Evolutionary conservation across 1,284 basidiomycete genomes (phyloP).

Genomic region (Tilletia indica): DNA sequence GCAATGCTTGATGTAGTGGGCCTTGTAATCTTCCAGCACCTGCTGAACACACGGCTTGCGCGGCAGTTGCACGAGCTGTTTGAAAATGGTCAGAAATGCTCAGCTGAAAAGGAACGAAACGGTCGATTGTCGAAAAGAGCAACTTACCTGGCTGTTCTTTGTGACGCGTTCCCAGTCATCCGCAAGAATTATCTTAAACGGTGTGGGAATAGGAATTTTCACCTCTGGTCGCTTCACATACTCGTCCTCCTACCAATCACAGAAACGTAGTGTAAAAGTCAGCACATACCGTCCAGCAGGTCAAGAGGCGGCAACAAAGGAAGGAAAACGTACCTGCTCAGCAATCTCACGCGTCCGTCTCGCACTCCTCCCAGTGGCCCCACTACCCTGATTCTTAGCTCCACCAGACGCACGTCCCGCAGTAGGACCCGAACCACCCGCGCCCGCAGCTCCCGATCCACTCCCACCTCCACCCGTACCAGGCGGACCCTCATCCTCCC

Average conservation of each 20-base stretch:
- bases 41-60: slow-evolving; percentile 76
- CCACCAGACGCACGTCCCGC: not conserved
- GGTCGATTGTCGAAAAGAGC: no score
- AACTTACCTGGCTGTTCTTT: slow-evolving; percentile 68
- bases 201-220: slow-evolving; percentile 83
- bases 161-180: slow-evolving; percentile 97
- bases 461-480: slow-evolving; percentile 8
- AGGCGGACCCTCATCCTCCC: slow-evolving; percentile 55
- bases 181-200: slow-evolving; percentile 82
- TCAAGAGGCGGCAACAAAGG: not conserved
- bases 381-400: slow-evolving; percentile 21
- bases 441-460: slow-evolving; percentile 42
- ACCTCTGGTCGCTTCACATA: slow-evolving; percentile 77
- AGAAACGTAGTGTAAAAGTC: no score
- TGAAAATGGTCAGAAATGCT: not conserved
- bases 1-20: slow-evolving; percentile 28
- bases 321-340: slow-evolving; percentile 28
- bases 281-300: not conserved
- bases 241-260: slow-evolving; percentile 62
- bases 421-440: slow-evolving; percentile 36
- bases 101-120: not conserved
- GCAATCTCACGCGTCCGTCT: slow-evolving; percentile 33
- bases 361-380: slow-evolving; percentile 21
- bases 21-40: slow-evolving; percentile 72
- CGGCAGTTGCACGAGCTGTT: slow-evolving; percentile 79